Base-by-base conservation (phyloP, 352 stramenopile species). In the Phytopythium boreale region DNA sequence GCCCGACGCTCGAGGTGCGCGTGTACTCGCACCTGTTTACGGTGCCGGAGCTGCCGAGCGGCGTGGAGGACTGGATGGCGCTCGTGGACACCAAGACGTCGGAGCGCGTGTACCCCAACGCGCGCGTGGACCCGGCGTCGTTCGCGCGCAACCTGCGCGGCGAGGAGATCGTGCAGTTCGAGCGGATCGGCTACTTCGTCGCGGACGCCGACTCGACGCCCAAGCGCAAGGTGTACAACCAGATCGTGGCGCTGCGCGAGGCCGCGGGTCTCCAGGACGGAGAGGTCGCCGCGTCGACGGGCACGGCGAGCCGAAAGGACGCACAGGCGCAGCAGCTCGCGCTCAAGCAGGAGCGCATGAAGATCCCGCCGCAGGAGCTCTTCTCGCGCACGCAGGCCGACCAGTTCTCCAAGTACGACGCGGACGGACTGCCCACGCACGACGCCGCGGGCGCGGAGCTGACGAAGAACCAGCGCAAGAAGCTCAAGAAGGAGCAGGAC, bases 181-280 rank as follows among this genome's bases (percentile, higher is more conserved):
- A 99, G 75, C 90, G 97, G 43, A 78, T 99, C 9, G 98, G 97
- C 26, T 99, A 99, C 82, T 99, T 99, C 82, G 95, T 98, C 37
- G 81, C 92, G 11, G 98, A 99, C 78, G 81, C 93, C 62, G 97
- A 99, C 76, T 98, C 96, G 58, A 96, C 88, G 5, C 64, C 84
- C 36, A 89, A 88, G 62, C 87, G 82, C 57, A 88, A 98, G 66
- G 95, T 99, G 22, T 92, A 99, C 59, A 99, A 99, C 79, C 91
- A 98, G 65, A 98, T 97, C 37, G 96, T 99, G 37, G 90, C 88
- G 14, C 82, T 99, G 56, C 97, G 97, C 64, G 94, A 98, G 68
- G 78, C 69, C 34, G 77, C 69, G 63, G 76, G 68, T 31, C 31
- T 61, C 64, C 67, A 70, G 79, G 36, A 84, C 84, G 57, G 52